Evolutionary conservation across 2,329 filamentous ascomycete genomes (phyloP), one percentile per base, ranked within the genome.

Genomic region (Colletotrichum spaethianum): DNA sequence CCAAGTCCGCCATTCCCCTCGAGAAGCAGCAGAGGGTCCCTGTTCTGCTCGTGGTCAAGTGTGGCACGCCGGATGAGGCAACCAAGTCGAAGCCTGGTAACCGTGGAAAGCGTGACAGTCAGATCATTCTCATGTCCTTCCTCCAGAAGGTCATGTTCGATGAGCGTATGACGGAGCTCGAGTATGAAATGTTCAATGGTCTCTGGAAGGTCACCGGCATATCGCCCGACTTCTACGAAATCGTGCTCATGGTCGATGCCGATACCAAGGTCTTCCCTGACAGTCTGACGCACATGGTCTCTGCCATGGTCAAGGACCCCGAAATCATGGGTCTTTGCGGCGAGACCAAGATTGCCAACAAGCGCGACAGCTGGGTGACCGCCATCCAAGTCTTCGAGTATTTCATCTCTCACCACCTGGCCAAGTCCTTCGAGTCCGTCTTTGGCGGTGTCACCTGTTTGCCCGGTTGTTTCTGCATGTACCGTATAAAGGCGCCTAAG

Each of bases 61-160:
- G 94, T 78, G 96, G 96, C 75, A 98, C 96, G 18, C 94, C 94
- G 1, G 94, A 94, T 67, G 96, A 99, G 84, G 89, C 91, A 40
- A 87, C 83, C 50, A 93, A 93, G 77, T 88, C 93, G 69, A 99
- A 99, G 84, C 94, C 97, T 16, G 96, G 96, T 77, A 99, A 99
- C 84, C 91, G 96, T 84, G 97, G 96, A 83, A 99, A 99, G 88
- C 94, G 96, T 81, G 96, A 99, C 88, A 98, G 94, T 86, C 96
- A 99, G 83, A 98, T 99, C 79, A 96, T 99, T 77, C 89, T 99
- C 76, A 99, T 99, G 96, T 98, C 95, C 6, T 99, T 99, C 88
- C 86, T 99, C 76, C 96, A 99, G 81, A 99, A 99, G 86, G 96
- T 99, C 80, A 99, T 99, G 96, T 99, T 99, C 78, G 96, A 99